Base-by-base conservation (phyloP, 768 basidiomycete genomes). In the Serendipita sp. region DNA sequence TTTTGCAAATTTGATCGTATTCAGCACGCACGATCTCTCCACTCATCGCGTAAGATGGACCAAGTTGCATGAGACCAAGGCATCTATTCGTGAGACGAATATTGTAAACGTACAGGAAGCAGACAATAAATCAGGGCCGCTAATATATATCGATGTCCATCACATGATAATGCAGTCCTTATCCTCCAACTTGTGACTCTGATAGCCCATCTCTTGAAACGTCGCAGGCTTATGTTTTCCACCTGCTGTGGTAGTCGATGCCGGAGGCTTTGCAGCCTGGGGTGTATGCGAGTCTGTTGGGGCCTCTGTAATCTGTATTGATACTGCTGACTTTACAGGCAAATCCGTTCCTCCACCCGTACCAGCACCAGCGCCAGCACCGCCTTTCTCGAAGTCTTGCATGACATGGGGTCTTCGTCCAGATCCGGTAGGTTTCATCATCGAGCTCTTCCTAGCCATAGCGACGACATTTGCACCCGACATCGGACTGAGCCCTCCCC, bases 181-280 rank as follows among this genome's bases (percentile, higher is more conserved):
- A 3, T 88, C 81, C 68, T 91, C 83, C 45, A 82, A 80, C 68
- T 86, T 88, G 28, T 78, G 81, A 13, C 85, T 84, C 33, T 84
- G 81, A 69, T 92, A 86, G 0, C 93, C 93, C 92, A 96, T 93
- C 77, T 95, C 92, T 22, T 85, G 88, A 74, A 96, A 94, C 45
- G 91, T 93, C 69, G 84, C 78, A 1, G 88, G 81, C 1, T 83
- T 79, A 60, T 73, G 74, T 60, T 63, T 64, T 17, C 68, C 66
- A 2, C 67, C 65, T n/a, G 66, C 66, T 14, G 61, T 61, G 5
- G 61, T 65, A 22, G 65, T 43, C 50, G 20, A 28, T 2, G 33
- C 1, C 28, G 31, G 33, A 51, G 34, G 61, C 38, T 26, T 34
- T 20, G 63, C 16, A 1, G 60, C 48, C 4, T 48, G 33, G 24